phyloP scores from a whole-genome alignment of 345 rosid species.

The Camelina laxa region DNA sequence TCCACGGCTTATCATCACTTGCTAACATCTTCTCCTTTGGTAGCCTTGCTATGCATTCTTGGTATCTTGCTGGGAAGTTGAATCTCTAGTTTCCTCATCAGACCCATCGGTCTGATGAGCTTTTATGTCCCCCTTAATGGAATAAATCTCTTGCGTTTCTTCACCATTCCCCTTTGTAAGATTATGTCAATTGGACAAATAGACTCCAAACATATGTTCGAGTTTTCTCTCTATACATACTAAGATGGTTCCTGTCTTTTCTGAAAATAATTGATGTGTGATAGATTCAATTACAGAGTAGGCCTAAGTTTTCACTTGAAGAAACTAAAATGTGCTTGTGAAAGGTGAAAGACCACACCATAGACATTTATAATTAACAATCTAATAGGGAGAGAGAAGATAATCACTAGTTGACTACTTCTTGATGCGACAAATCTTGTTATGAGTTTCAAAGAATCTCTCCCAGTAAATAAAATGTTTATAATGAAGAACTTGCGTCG shows the following conservation, averaged over 20 bases:
- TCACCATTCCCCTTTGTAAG: constrained; percentile 17
- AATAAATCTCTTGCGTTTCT: constrained; percentile 25
- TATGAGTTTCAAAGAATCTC: constrained; percentile 66
- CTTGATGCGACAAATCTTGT: constrained; percentile 69
- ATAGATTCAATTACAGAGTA: constrained; percentile 11
- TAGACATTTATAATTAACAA: constrained; percentile 57
- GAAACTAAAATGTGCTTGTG: constrained; percentile 37
- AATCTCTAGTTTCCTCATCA: constrained; percentile 52
- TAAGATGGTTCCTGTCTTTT: neutral
- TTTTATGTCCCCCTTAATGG: neutral
- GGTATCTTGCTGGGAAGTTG: constrained; percentile 95
- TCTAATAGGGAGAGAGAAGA: constrained; percentile 67
- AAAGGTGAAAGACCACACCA: constrained; percentile 45
- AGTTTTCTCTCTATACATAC: neutral
- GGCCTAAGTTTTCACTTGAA: constrained; percentile 37
- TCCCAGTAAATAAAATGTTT: constrained; percentile 60
- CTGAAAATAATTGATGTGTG: constrained; percentile 13
- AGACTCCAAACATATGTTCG: neutral
- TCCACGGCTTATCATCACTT: constrained; percentile 93
- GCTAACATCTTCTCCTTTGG: constrained; percentile 94
- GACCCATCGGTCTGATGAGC: constrained; percentile 35
- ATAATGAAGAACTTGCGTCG: constrained; percentile 51
- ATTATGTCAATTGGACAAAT: neutral
- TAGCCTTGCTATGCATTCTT: constrained; percentile 93
- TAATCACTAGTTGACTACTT: constrained; percentile 71